Conservation (phyloP, 345 rosid species). For the Trapa bicornis region DNA sequence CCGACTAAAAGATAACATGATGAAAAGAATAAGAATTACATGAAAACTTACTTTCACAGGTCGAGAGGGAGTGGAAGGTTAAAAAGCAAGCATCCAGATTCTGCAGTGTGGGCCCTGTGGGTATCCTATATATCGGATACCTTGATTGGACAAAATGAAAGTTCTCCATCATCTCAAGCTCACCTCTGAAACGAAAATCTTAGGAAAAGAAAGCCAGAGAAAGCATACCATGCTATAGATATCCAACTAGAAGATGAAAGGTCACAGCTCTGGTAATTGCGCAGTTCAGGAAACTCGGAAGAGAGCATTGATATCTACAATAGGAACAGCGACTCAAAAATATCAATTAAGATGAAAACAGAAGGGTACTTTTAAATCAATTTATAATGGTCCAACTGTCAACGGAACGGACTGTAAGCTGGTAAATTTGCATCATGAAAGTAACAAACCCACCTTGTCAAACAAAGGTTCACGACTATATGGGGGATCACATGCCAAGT, state of each 20-base stretch:
- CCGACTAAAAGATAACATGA: neutral
- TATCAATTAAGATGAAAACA: neutral
- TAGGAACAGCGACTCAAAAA: neutral
- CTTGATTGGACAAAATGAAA: conserved; percentile 16
- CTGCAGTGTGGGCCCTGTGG: conserved; percentile 73
- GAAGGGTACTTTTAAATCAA: neutral
- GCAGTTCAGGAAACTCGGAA: conserved; percentile 61
- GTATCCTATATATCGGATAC: conserved; percentile 85
- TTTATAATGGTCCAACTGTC: too few relatives aligned
- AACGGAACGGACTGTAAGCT: too few relatives aligned
- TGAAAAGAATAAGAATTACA: neutral
- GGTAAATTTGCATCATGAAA: too few relatives aligned
- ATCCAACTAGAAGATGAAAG: conserved; percentile 80
- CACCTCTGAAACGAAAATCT: neutral
- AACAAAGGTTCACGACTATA: conserved; percentile 11
- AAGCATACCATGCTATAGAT: conserved; percentile 80
- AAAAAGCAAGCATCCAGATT: conserved; percentile 89
- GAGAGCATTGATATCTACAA: conserved; percentile 59
- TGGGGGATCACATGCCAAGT: conserved; percentile 33
- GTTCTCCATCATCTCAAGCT: neutral
- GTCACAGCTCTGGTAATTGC: conserved; percentile 69
- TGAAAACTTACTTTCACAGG: conserved; percentile 23
- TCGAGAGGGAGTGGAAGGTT: conserved; percentile 59
- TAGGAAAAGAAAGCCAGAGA: neutral
- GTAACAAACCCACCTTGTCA: conserved; percentile 43